Evolutionary conservation across 148 eudicot species (phyloP).

Genomic region (Fallopia convolvulus): DNA sequence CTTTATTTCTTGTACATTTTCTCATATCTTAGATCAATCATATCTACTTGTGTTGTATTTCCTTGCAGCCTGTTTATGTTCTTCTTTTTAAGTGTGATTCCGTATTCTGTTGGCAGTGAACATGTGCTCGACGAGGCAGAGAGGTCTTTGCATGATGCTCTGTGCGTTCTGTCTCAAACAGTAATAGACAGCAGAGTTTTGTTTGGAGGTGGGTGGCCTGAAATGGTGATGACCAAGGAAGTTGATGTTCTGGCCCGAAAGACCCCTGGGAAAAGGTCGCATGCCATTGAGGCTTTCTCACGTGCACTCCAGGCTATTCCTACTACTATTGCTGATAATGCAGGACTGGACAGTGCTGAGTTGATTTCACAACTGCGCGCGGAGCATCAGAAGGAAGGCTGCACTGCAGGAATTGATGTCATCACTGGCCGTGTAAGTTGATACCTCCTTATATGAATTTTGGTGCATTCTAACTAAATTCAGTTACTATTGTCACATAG

Average conservation of each 20-base stretch:
- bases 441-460: background rate
- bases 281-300: slow-evolving; percentile 96
- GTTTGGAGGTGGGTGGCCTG: slow-evolving; percentile 99
- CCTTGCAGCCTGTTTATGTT: background rate
- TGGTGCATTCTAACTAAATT: too few relatives aligned
- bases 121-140: slow-evolving; percentile 99
- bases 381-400: slow-evolving; percentile 83
- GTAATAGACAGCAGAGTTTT: slow-evolving; percentile 90
- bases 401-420: slow-evolving; percentile 85
- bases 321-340: slow-evolving; percentile 90
- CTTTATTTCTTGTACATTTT: background rate
- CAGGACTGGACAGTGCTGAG: slow-evolving; percentile 96
- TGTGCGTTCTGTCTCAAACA: slow-evolving; percentile 94
- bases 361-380: slow-evolving; percentile 89
- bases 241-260: slow-evolving; percentile 90
- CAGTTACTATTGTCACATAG: too few relatives aligned
- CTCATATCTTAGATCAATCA: background rate
- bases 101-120: slow-evolving; percentile 38
- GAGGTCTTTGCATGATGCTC: slow-evolving; percentile 89
- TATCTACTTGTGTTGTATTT: background rate
- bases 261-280: slow-evolving; percentile 96
- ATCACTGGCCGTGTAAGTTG: slow-evolving; percentile 76
- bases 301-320: slow-evolving; percentile 89
- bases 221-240: slow-evolving; percentile 94
- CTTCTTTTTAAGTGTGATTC: background rate